Evolutionary conservation across 768 basidiomycete species (phyloP), one percentile per base, ranked within the genome.

Genomic region (Serendipita sp.): DNA sequence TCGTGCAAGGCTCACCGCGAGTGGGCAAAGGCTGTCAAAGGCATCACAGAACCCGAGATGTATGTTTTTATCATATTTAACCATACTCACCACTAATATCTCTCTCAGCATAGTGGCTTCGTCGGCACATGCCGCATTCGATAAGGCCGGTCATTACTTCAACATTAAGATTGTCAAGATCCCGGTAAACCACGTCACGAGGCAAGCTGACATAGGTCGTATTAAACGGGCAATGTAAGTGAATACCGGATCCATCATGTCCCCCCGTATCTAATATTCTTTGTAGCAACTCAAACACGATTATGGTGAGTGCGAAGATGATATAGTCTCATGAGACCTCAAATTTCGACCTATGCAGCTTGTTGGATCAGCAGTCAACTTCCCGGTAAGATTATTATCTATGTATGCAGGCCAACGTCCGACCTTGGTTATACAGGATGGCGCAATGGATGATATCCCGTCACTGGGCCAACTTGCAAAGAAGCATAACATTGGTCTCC

Each of bases 11-110:
- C 93, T 0, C 85, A 99, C 71, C 82, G 92, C 13, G 93, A 97
- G 67, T 96, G 94, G 90, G 95, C 91, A 3, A 76, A 80, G 50
- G 80, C 77, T 1, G 84, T 85, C 44, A 94, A 92, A 72, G 91
- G 91, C 5, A 90, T 97, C 68, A 90, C 80, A 0, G 81, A 87
- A 66, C 95, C 95, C 0, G 95, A 99, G 72, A 93, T 98, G 94
- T 91, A 66, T 15, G 44, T 34, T 48, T 16, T 33, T 43, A 29
- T 0, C 1, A 11, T 44, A 46, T 33, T 29, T 8, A 23, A 50
- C 2, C 34, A n/a, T 46, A 29, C 18, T 33, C n/a, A 18, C 40
- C 16, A 11, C 5, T 33, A 23, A 67, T 3, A 31, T 34, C 10
- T 45, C 36, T 46, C 2, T 40, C 64, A 95, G 93, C 77, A 78